These are phyloP conservation scores for Agastache rugosa DNA, from an alignment of 257 asterid genomes.

Conservation along the genomic window DNA sequence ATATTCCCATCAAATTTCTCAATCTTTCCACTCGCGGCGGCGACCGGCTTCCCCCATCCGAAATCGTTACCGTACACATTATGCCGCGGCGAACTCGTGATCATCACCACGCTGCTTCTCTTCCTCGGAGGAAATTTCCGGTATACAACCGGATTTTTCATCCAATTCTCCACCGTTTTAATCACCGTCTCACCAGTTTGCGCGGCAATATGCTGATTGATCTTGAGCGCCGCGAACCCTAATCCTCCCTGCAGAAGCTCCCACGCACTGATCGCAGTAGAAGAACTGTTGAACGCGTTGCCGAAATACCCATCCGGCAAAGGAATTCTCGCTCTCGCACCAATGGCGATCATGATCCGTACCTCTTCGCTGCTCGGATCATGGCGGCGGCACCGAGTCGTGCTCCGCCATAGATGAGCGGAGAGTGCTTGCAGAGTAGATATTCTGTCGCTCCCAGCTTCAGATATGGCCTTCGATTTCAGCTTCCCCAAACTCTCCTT, in stretches of 20 bases:
- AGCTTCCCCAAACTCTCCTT: constrained; percentile 36
- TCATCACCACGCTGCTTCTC: not conserved
- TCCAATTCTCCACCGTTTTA: constrained; percentile 37
- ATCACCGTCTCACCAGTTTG: constrained; percentile 34
- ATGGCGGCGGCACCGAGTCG: not conserved
- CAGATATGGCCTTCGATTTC: constrained; percentile 46
- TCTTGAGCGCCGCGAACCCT: constrained; percentile 42
- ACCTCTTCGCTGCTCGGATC: not conserved
- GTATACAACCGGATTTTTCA: constrained; percentile 31
- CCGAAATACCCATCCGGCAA: constrained; percentile 38
- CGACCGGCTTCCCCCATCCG: constrained; percentile 66
- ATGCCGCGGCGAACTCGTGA: constrained; percentile 57
- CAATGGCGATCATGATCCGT: not conserved
- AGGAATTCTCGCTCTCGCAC: constrained; percentile 29
- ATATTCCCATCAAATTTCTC: constrained; percentile 2
- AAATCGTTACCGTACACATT: constrained; percentile 63
- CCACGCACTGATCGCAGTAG: not conserved
- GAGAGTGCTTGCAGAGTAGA: constrained; percentile 54
- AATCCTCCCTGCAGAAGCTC: constrained; percentile 31
- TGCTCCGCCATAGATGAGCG: constrained; percentile 52
- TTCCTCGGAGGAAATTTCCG: not conserved
- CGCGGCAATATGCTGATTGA: constrained; percentile 30
- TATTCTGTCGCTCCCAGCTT: constrained; percentile 32
- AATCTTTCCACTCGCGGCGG: constrained; percentile 36
- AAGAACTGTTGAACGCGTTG: not conserved